phyloP scores from a whole-genome alignment of 2,329 filamentous ascomycete genomes.

The Simplicillium aogashimaense region DNA sequence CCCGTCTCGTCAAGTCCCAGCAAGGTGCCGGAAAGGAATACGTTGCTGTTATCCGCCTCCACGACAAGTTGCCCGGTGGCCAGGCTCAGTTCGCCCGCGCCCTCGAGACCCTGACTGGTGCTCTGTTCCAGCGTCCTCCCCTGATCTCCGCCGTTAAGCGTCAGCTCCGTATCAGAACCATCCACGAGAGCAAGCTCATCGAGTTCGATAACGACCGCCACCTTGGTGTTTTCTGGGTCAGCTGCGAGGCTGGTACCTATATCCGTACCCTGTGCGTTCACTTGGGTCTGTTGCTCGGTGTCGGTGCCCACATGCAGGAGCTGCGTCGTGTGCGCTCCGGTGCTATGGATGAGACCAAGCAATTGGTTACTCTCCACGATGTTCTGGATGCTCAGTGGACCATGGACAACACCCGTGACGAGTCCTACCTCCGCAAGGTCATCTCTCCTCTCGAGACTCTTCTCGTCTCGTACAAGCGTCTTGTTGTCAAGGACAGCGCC shows the following conservation, averaged over 20 bases:
- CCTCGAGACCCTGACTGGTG: conserved; percentile 90
- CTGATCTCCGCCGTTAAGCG: conserved; percentile 98
- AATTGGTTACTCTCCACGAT: conserved; percentile 80
- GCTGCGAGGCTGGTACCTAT: conserved; percentile 94
- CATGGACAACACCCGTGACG: conserved; percentile 91
- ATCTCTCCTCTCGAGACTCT: conserved; percentile 90
- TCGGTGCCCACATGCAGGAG: conserved; percentile 98
- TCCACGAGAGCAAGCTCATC: conserved; percentile 91
- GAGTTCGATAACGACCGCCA: conserved; percentile 99
- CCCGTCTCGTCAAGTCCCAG: conserved; percentile 95
- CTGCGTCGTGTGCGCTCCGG: conserved; percentile 86
- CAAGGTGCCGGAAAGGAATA: conserved; percentile 99
- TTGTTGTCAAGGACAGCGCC: conserved; percentile 77
- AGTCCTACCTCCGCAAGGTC: conserved; percentile 82
- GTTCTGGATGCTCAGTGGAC: conserved; percentile 92
- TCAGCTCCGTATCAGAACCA: conserved; percentile 94
- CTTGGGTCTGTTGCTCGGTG: conserved; percentile 64
- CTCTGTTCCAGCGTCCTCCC: conserved; percentile 83
- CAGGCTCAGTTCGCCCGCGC: conserved; percentile 88
- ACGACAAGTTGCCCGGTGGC: conserved; percentile 90
- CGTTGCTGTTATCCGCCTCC: conserved; percentile 86
- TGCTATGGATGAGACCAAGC: conserved; percentile 86
- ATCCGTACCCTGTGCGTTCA: conserved; percentile 98
- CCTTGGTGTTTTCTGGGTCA: conserved; percentile 97
- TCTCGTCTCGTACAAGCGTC: conserved; percentile 85